phyloP scores from a whole-genome alignment of 1,284 basidiomycete species.

The Rhodotorula sp. region DNA sequence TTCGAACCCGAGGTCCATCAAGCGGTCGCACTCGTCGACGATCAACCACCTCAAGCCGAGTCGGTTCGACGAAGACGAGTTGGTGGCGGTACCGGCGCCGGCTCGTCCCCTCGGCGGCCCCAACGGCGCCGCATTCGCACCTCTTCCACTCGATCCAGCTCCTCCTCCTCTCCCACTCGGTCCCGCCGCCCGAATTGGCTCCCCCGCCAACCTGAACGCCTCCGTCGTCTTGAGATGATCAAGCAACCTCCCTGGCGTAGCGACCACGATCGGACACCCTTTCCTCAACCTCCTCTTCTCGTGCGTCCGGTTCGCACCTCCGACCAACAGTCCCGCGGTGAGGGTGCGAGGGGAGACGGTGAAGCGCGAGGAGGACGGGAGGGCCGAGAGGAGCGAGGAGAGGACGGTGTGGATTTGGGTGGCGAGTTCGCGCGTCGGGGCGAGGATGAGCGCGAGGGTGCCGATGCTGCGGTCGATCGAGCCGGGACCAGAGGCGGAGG shows the following conservation, averaged over 20 bases:
- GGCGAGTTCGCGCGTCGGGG: conserved; percentile 90
- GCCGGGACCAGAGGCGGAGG: not conserved
- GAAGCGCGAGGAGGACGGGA: conserved; percentile 46
- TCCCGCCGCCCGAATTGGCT: conserved; percentile 13
- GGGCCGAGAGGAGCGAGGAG: conserved; percentile 59
- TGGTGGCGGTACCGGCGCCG: not conserved
- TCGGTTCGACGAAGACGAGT: conserved; percentile 29
- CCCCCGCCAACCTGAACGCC: conserved; percentile 45
- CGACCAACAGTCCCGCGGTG: conserved; percentile 84
- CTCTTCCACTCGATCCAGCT: conserved; percentile 4
- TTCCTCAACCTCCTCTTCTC: conserved; percentile 71
- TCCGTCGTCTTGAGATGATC: conserved; percentile 78
- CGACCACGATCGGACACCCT: conserved; percentile 69
- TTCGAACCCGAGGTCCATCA: conserved; percentile 63
- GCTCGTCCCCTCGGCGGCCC: not conserved
- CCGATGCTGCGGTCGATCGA: conserved; percentile 59
- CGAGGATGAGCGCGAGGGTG: conserved; percentile 90
- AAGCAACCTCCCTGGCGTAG: conserved; percentile 67
- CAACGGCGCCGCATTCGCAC: conserved; percentile 17
- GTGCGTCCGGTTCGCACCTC: conserved; percentile 68
- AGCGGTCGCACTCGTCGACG: conserved; percentile 91
- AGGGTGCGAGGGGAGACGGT: conserved; percentile 54
- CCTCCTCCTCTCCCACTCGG: conserved; percentile 8
- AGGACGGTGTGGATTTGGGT: conserved; percentile 83
- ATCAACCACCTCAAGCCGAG: conserved; percentile 73